Conservation (phyloP, 768 basidiomycete species). For the Panellus pusillus region DNA sequence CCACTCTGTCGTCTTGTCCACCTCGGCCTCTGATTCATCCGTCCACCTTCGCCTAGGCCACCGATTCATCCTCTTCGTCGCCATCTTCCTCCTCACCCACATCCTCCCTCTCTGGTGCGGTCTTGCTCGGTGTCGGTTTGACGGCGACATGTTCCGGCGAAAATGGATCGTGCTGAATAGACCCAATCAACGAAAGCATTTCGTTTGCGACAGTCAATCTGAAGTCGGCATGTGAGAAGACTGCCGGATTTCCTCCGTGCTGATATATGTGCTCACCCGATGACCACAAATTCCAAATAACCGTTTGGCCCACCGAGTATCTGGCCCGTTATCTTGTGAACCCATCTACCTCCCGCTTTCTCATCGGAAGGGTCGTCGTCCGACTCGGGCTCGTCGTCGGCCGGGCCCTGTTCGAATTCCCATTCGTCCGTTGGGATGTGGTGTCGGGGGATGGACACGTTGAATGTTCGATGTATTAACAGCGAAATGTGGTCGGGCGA, state of each 20-base stretch:
- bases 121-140: conserved; percentile 8
- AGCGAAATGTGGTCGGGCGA: conserved; percentile 93
- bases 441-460: conserved; percentile 89
- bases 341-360: conserved; percentile 72
- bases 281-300: conserved; percentile 78
- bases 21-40: conserved; percentile 24
- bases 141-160: conserved; percentile 53
- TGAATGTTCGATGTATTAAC: conserved; percentile 89
- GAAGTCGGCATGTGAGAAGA: conserved; percentile 10
- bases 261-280: conserved; percentile 59
- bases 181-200: conserved; percentile 88
- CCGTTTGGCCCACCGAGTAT: conserved; percentile 68
- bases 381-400: conserved; percentile 78
- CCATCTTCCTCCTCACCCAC: conserved; percentile 21
- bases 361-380: conserved; percentile 30
- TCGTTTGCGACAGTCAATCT: conserved; percentile 90
- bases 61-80: conserved; percentile 23
- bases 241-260: not conserved
- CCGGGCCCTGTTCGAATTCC: conserved; percentile 84
- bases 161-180: conserved; percentile 76
- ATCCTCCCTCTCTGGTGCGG: not conserved
- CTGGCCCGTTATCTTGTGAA: conserved; percentile 67
- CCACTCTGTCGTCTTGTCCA: too few relatives aligned
- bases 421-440: conserved; percentile 83
- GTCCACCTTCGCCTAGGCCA: too few relatives aligned